These are phyloP conservation scores for Heracleum sosnowskyi DNA, from an alignment of 129 eudicot genomes.

Conservation along the genomic window DNA sequence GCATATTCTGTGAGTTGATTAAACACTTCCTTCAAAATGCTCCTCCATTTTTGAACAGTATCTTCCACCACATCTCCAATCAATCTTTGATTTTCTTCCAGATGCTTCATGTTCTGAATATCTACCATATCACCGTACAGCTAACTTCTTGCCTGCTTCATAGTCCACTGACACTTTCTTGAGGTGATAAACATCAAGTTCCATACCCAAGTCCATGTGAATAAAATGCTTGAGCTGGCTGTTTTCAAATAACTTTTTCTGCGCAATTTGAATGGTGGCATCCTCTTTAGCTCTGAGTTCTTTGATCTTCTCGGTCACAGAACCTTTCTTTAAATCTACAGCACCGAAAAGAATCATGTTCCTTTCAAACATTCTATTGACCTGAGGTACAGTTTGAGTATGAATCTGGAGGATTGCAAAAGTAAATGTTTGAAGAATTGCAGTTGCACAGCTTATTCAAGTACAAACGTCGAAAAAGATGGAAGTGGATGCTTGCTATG, in stretches of 20 bases:
- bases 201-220: conserved; percentile 69
- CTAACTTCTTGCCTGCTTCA: conserved; percentile 52
- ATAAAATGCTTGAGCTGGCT: conserved; percentile 51
- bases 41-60: conserved; percentile 52
- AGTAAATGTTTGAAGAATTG: no score
- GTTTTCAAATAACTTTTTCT: conserved; percentile 57
- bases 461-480: no score
- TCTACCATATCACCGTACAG: conserved; percentile 42
- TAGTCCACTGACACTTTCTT: conserved; percentile 55
- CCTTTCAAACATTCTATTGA: conserved; percentile 57
- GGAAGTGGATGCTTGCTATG: no score
- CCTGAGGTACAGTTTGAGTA: conserved; percentile 1
- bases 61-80: conserved; percentile 60
- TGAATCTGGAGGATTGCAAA: conserved; percentile 14
- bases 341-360: conserved; percentile 64
- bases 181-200: conserved; percentile 54
- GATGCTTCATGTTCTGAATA: conserved; percentile 57
- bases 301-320: conserved; percentile 52
- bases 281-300: conserved; percentile 49
- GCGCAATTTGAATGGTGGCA: conserved; percentile 52
- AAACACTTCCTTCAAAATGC: conserved; percentile 34
- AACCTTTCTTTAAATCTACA: conserved; percentile 52
- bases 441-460: no score
- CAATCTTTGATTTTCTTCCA: conserved; percentile 37
- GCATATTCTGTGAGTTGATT: conserved; percentile 40